These are phyloP conservation scores for Termitomyces sp. DNA, from an alignment of 768 basidiomycete genomes.

Conservation along the genomic window DNA sequence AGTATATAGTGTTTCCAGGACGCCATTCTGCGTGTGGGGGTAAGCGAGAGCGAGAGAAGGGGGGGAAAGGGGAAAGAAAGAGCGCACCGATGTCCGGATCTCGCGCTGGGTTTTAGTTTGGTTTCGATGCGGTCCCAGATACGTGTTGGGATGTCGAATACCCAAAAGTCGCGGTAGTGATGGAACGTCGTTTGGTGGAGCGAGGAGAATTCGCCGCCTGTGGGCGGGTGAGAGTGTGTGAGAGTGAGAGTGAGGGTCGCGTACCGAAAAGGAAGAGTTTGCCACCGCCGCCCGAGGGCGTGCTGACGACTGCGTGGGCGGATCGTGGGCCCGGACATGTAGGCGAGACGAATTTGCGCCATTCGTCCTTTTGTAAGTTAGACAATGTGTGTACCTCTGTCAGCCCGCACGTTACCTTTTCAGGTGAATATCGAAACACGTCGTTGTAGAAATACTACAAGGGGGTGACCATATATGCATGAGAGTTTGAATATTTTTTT, in stretches of 20 bases:
- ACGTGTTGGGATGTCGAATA: conserved; percentile 75
- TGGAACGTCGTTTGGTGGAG: conserved; percentile 81
- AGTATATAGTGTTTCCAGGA: conserved; percentile 86
- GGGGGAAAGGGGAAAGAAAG: neutral
- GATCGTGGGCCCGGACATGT: conserved; percentile 86
- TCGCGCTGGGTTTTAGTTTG: conserved; percentile 71
- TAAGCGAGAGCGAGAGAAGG: no score
- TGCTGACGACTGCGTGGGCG: conserved; percentile 78
- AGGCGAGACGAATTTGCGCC: conserved; percentile 80
- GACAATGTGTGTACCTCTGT: no score
- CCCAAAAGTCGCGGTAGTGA: conserved; percentile 89
- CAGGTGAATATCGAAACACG: conserved; percentile 81
- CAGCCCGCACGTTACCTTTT: no score
- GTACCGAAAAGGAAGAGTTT: conserved; percentile 81
- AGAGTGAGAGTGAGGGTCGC: conserved; percentile 2
- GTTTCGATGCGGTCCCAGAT: conserved; percentile 89
- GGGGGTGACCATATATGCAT: no score
- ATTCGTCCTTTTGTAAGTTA: conserved; percentile 86
- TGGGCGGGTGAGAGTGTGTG: neutral
- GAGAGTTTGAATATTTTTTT: no score
- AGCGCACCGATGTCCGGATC: conserved; percentile 77
- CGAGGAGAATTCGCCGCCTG: conserved; percentile 85
- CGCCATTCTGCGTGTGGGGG: conserved; percentile 87
- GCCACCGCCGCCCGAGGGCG: conserved; percentile 79
- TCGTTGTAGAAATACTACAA: conserved; percentile 92